Conservation (phyloP, 106 monocot species). For the Triglochin maritima region DNA sequence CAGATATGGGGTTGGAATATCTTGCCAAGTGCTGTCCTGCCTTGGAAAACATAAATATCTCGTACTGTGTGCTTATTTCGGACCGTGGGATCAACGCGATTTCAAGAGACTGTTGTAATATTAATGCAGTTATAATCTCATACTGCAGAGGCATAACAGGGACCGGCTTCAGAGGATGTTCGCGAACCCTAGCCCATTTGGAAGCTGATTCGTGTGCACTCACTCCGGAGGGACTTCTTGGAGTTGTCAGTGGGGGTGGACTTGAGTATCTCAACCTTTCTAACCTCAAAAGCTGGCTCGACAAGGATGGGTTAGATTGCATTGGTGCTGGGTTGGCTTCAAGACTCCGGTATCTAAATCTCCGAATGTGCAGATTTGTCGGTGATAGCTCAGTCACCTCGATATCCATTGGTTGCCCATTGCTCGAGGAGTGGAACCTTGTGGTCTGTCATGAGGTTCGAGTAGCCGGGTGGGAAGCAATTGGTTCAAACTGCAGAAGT, state of each 20-base stretch:
- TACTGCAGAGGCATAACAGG: conserved; percentile 51
- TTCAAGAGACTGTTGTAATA: conserved; percentile 14
- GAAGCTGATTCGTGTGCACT: conserved; percentile 76
- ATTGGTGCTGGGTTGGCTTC: conserved; percentile 34
- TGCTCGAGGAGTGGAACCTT: conserved; percentile 79
- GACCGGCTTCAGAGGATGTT: conserved; percentile 47
- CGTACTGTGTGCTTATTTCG: conserved; percentile 43
- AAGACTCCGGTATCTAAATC: conserved; percentile 45
- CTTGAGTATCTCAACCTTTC: conserved; percentile 66
- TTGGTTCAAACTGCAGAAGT: conserved; percentile 42
- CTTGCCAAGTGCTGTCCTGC: conserved; percentile 35
- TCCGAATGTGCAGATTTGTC: conserved; percentile 57
- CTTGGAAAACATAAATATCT: conserved; percentile 51
- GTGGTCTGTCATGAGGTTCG: conserved; percentile 67
- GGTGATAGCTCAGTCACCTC: conserved; percentile 39
- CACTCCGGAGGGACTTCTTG: conserved; percentile 45
- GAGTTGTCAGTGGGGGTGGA: conserved; percentile 42
- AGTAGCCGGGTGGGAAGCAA: conserved; percentile 47
- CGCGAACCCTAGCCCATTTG: conserved; percentile 38
- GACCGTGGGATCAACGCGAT: conserved; percentile 48
- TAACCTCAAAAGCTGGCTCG: conserved; percentile 8
- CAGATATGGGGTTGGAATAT: conserved; percentile 43
- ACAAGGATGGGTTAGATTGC: conserved; percentile 24
- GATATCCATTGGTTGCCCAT: conserved; percentile 63
- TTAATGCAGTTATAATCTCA: conserved; percentile 48